Base-by-base conservation (phyloP, 2,329 filamentous ascomycete genomes). In the Myriosclerotinia duriaeana region DNA sequence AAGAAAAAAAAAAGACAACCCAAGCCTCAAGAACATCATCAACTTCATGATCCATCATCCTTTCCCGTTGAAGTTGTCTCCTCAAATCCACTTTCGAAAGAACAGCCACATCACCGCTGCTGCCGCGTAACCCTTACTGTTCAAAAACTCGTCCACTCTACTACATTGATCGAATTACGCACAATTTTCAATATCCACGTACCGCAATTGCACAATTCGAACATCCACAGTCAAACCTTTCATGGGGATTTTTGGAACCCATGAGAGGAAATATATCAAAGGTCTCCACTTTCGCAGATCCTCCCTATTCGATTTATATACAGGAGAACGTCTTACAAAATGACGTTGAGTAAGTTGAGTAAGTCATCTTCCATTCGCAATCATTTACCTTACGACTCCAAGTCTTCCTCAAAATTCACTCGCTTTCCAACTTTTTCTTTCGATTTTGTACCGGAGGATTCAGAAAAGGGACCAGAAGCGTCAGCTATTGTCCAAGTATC, bases 311-410 rank as follows among this genome's bases (percentile, higher is more conserved):
- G 61, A 46, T 46, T 64, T 38, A 53, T 26, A 64, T 36, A 26
- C 40, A 56, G 56, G 52, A 36, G 52, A 38, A 58, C 62, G 53
- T 65, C 62, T 50, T 36, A 30, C 53, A 38, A 22, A 15, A 65
- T 65, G 63, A 65, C 63, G 63, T 65, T 59, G 53, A 65, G 53
- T 65, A 65, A 65, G 63, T 65, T 59, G 53, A 65, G 63, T 65
- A 65, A 65, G 63, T 65, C 42, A 52, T 22, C 22, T 63, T 54
- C 36, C 11, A 30, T 48, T 50, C 30, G 38, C 42, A 42, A 20
- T 15, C 42, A 42, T 65, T 42, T 38, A 40, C 54, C 42, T 38
- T 9, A 26, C 20, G 30, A 30, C 26, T 52, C 34, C 14, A 34
- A 38, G 9, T 59, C 42, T 40, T 40, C 44, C 36, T 40, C 26